Conservation (phyloP, 2,329 filamentous ascomycete species). For the Trichoderma lentiforme region DNA sequence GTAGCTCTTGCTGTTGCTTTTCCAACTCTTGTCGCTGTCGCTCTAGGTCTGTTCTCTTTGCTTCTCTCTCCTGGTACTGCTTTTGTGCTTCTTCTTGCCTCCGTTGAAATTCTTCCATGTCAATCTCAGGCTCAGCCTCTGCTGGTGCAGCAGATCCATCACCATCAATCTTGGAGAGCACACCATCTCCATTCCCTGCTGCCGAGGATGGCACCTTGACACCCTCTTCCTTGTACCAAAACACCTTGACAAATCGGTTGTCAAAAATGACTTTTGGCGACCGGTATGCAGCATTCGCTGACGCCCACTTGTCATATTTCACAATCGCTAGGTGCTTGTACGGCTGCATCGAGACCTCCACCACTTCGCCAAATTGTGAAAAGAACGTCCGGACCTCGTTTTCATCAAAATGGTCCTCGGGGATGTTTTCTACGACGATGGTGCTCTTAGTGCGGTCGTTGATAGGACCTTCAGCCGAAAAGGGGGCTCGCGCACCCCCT, state of each 20-base stretch:
- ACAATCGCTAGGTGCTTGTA: conserved; percentile 67
- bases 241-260: conserved; percentile 82
- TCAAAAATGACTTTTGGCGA: conserved; percentile 81
- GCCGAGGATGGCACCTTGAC: conserved; percentile 30
- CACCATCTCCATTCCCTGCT: conserved; percentile 28
- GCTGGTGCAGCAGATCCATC: conserved; percentile 22
- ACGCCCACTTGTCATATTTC: conserved; percentile 62
- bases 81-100: conserved; percentile 72
- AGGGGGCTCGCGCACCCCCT: conserved; percentile 48
- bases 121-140: conserved; percentile 52
- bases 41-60: conserved; percentile 61
- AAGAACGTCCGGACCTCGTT: conserved; percentile 67
- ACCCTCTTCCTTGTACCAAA: conserved; percentile 64
- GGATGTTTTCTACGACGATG: conserved; percentile 75
- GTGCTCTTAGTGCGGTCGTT: conserved; percentile 61
- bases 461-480: conserved; percentile 63
- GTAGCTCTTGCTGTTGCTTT: conserved; percentile 57
- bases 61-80: conserved; percentile 61
- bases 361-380: conserved; percentile 64
- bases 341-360: conserved; percentile 61
- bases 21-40: conserved; percentile 62
- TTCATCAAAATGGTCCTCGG: conserved; percentile 66
- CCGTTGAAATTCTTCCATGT: conserved; percentile 65
- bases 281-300: conserved; percentile 67
- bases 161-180: conserved; percentile 16